Evolutionary conservation across 1,284 basidiomycete genomes (phyloP), one percentile per base, ranked within the genome.

Genomic region (Apiotrichum gracile): DNA sequence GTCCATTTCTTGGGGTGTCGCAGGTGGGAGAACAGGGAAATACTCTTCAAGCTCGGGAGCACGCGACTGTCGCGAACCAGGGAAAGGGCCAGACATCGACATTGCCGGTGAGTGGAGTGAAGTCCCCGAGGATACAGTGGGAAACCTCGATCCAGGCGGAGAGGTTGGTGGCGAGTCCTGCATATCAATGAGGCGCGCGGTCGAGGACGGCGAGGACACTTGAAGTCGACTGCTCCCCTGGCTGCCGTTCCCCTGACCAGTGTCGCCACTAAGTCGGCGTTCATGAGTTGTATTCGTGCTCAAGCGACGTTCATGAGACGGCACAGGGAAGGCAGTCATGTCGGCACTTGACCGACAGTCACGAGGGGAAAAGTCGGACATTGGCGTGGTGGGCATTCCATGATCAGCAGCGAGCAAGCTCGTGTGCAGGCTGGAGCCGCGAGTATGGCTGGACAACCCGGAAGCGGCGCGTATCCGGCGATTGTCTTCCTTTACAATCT

Each of bases 401-500:
- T 47, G 26, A 31, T 39, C 37, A 2, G 22, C 27, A 12, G 33
- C 25, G 14, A 59, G 22, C 5, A 59, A 21, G 35, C 49, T 40
- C 31, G 45, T 44, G 29, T 56, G 51, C 16, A 59, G 24, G 13
- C 58, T 59, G 13, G 54, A 46, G 17, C 49, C 51, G 27, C 58
- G 54, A 3, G 46, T 49, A 38, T 59, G 58, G 33, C 45, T 54
- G 6, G 54, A 53, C 4, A 47, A 26, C 25, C n/a, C 38, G 26
- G 5, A n/a, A 16, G 12, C 17, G 6, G 21, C 14, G 33, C 45
- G 14, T 19, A 14, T 10, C 8, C 17, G 25, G 10, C 8, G 3
- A 19, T 25, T 6, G 35, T 63, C 62, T 35, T 62, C 62, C 24
- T 64, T 62, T 2, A 56, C 54, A 9, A 57, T 55, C 54, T 66